Percentiles rank a stretch among this genome's conserved stretches.
Conservation (phyloP, 306 rosid genomes). For the Trifolium pratense region DNA sequence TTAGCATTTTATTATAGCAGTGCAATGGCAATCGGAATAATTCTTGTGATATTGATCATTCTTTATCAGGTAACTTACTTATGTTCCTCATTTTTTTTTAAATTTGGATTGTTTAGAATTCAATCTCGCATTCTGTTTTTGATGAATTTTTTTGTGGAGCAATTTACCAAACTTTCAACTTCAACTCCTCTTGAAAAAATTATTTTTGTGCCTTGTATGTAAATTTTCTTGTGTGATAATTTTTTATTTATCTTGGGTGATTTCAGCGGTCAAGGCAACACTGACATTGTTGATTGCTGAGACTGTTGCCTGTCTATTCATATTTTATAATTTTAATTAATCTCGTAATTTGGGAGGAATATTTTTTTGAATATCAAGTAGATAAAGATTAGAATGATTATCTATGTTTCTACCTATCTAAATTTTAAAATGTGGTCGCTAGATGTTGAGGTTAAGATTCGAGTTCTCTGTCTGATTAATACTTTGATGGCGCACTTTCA, state of each 20-base stretch:
- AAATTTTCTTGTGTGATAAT: slow-evolving; percentile 23
- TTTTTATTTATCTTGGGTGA: slow-evolving; percentile 24
- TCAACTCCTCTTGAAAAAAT: slow-evolving; percentile 3
- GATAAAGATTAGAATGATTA: neutral
- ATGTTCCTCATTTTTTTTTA: slow-evolving; percentile 18
- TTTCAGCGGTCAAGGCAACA: slow-evolving; percentile 31
- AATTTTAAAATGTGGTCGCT: slow-evolving; percentile 17
- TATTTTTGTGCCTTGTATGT: slow-evolving; percentile 10
- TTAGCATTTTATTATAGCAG: slow-evolving; percentile 79
- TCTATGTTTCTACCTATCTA: slow-evolving; percentile 15
- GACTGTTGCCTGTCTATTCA: slow-evolving; percentile 18
- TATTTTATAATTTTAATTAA: slow-evolving; percentile 25
- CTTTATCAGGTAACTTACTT: slow-evolving; percentile 80
- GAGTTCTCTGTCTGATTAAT: slow-evolving; percentile 20
- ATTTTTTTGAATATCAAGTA: slow-evolving; percentile 28
- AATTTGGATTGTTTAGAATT: neutral
- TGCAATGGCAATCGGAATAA: slow-evolving; percentile 80
- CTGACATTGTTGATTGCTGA: slow-evolving; percentile 9
- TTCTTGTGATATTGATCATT: slow-evolving; percentile 79
- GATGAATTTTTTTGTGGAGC: slow-evolving; percentile 18
- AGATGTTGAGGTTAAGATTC: slow-evolving; percentile 19
- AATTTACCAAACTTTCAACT: neutral
- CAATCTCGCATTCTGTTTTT: slow-evolving; percentile 14
- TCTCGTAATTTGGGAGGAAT: slow-evolving; percentile 14
- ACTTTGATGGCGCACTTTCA: slow-evolving; percentile 7